Evolutionary conservation across 441 rosid species (phyloP), one percentile per base, ranked within the genome.

Genomic region (Macaranga tanarius): DNA sequence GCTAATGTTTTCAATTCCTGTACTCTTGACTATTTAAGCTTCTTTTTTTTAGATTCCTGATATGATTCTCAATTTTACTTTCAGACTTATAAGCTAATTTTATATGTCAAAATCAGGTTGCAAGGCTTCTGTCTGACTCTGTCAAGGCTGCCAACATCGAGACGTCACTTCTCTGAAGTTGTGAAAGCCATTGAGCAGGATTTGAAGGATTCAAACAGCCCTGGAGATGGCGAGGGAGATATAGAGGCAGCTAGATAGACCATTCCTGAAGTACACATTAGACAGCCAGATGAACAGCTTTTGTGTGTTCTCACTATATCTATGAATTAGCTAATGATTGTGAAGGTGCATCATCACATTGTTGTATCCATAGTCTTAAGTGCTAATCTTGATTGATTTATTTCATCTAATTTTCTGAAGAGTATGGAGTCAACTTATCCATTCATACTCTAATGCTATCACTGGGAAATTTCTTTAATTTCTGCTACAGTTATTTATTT

Each of bases 161-260:
- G 82, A 20, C 79, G 79, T 34, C 76, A 76, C 51, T 79, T 79
- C 76, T 67, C 40, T 55, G 82, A 79, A 47, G 74, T 75, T 10
- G 73, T 44, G 44, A 79, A 50, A 51, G 79, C 56, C 52, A 62
- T 79, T 26, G 75, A 73, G 67, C 64, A 59, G 28, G 77, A 64
- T 47, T 52, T 40, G 10, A 69, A 50, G 25, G 50, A 59, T 28
- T 48, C 23, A 5, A 20, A 20, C 44, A 65, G 26, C 57, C 25
- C 2, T 5, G 48, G 15, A 0, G 23, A 28, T 20, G 63, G 19
- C 17, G 22, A 65, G 31, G 40, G 57, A 56, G 76, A 73, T 17
- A 56, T 66, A 59, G 76, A 73, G 76, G 66, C 76, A 47, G 71
- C 52, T 25, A 57, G 48, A 67, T 74, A 48, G 72, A 13, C 56